These are phyloP conservation scores for Cephalotrichum gorgonifer DNA, from an alignment of 2,329 filamentous ascomycete genomes.

Conservation along the genomic window DNA sequence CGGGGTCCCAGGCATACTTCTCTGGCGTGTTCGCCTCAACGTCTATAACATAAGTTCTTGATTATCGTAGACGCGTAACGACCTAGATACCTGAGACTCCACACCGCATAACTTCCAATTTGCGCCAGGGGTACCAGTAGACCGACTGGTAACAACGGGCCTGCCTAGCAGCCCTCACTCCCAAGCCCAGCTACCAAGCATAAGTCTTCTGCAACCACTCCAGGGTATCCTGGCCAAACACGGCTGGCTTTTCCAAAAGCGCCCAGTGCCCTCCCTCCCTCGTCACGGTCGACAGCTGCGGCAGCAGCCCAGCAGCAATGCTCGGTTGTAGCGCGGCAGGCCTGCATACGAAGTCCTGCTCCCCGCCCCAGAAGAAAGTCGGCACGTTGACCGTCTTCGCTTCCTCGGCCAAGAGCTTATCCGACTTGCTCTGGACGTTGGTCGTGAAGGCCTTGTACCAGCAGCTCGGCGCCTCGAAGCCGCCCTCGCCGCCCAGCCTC, in stretches of 20 bases:
- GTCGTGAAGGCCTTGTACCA: conserved; percentile 15
- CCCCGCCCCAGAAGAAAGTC: conserved; percentile 15
- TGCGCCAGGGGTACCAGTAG: too few species aligned
- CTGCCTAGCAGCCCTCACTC: too few species aligned
- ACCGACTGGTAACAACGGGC: too few species aligned
- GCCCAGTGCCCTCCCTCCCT: conserved; percentile 19
- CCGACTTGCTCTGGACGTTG: conserved; percentile 13
- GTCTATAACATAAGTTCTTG: too few species aligned
- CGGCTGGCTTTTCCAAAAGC: conserved; percentile 16
- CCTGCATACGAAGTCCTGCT: conserved; percentile 16
- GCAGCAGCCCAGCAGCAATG: conserved; percentile 14
- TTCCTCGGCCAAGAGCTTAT: conserved; percentile 9
- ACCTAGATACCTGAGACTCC: too few species aligned
- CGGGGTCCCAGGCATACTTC: too few species aligned
- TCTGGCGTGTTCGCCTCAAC: too few species aligned
- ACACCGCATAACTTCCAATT: too few species aligned
- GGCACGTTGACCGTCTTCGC: conserved; percentile 14
- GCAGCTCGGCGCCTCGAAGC: conserved; percentile 17
- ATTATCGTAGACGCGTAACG: too few species aligned
- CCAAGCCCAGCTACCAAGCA: background rate
- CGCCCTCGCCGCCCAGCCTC: conserved; percentile 12
- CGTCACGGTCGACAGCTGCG: conserved; percentile 13
- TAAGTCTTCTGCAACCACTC: conserved; percentile 10
- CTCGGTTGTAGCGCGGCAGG: conserved; percentile 10
- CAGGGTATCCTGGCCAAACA: conserved; percentile 14